Base-by-base conservation (phyloP, 2,329 filamentous ascomycete species). In the Fusarium sp. region DNA sequence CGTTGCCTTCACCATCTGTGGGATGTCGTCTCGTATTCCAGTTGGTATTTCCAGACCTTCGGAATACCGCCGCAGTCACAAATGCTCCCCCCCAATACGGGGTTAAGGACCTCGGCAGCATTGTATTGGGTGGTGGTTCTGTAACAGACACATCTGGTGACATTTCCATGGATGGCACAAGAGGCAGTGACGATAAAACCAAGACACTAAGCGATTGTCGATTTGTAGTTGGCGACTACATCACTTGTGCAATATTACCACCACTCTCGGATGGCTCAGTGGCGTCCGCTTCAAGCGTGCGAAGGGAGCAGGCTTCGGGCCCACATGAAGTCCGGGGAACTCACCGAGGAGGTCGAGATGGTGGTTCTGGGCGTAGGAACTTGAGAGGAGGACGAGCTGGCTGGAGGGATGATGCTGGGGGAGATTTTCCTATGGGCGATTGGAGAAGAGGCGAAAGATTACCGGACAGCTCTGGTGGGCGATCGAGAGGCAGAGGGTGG, bases 1-100 rank as follows among this genome's bases (percentile, higher is more conserved):
- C 94, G 26, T 88, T 97, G 6, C 94, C 95, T 2, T 85, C 87
- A 41, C 93, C 93, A 1, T 89, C 91, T 12, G 88, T 95, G 44
- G 95, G 95, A 68, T 95, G 95, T 14, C 91, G 95, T 60, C 87
- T 98, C n/a, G 91, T 90, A 68, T 98, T 96, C 83, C 92, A 95
- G 53, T 89, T 97, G 24, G 90, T 98, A 60, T 97, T 93, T 80
- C 92, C 93, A 4, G 94, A 97, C 81, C 89, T 92, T 30, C 83
- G 82, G 22, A 78, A 79, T 62, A 71, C 79, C 61, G 72, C 79
- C 55, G 68, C 70, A 35, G 66, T 68, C 69, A 72, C 53, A 45
- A 78, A 75, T 62, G 71, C 73, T 12, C 73, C 69, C 78, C 89
- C 70, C 15, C 89, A 91, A 36, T 97, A 93, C 83, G 86, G 92